A percentile compares a stretch with the other conserved stretches of the same genome.
Conservation (phyloP, 1,284 basidiomycete species). For the Takashimella tepidaria region DNA sequence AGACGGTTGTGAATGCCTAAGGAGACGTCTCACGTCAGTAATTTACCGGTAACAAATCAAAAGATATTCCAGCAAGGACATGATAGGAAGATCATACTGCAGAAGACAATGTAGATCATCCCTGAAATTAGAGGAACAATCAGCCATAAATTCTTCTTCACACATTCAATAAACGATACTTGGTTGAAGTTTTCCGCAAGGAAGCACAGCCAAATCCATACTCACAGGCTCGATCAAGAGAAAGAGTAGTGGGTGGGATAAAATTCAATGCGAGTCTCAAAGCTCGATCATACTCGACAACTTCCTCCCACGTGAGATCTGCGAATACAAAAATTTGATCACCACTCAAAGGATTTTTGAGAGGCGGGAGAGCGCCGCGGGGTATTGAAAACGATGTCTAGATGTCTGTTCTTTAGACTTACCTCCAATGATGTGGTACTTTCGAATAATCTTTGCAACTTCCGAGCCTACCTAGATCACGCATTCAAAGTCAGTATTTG, state of each 20-base stretch:
- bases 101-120: conserved; percentile 15
- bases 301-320: background rate
- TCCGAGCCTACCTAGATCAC: background rate
- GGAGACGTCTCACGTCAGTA: background rate
- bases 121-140: conserved; percentile 3
- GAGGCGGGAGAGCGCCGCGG: too few species aligned
- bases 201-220: background rate
- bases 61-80: background rate
- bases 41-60: background rate
- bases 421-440: background rate
- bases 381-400: too few species aligned
- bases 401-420: too few species aligned
- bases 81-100: conserved; percentile 6
- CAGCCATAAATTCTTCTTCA: too few species aligned
- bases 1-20: conserved; percentile 20
- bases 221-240: background rate
- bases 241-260: background rate
- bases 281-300: conserved; percentile 2
- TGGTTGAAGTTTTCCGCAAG: background rate
- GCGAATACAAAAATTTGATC: too few species aligned
- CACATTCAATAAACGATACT: too few species aligned
- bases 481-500: too few species aligned
- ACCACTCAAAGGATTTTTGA: too few species aligned
- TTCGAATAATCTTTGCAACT: background rate
- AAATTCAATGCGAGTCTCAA: background rate